Evolutionary conservation across 371 early-diverging fungal species (phyloP), one percentile per base, ranked within the genome.

Genomic region (Thermomucor indicae-seudaticae): DNA sequence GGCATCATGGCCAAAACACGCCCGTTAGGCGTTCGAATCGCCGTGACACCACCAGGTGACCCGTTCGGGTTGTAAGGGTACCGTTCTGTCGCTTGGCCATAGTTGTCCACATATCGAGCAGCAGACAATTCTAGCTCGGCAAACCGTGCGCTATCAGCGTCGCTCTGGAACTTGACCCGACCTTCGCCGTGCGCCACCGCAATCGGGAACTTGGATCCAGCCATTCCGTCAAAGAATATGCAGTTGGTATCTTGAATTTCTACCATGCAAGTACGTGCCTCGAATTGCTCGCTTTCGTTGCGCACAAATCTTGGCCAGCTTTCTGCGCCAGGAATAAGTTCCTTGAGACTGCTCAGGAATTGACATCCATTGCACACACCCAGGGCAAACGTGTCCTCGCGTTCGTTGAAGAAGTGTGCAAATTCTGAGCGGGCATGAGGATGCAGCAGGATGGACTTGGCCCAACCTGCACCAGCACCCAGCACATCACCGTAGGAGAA

Each of bases 291-390:
- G 64, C 88, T 86, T 60, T 79, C 71, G 68, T 97, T 97, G 51
- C 86, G 83, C 53, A 86, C 81, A 69, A 97, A 95, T 51, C 78
- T 64, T 7, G 98, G 98, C 98, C 97, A 97, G 59, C 67, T 53
- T 14, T 79, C 76, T 6, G 90, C 76, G 43, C 86, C 87, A 23
- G 94, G 93, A 44, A 95, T 90, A 42, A 93, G 48, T 41, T 86
- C 88, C 22, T 83, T 68, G 61, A 98, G 80, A 43, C 87, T 86
- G 25, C 90, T 80, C 55, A 98, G 62, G 89, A 96, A 93, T 68
- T 98, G 97, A 69, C 97, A 98, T 29, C 98, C 98, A 60, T 96
- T 98, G 77, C 98, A 98, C 30, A 96, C 90, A 48, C 96, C 97
- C 39, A 98, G 66, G 1, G 92, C 84, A 70, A 98, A 98, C 3